A percentile compares a stretch with the other conserved stretches of the same genome.
These are phyloP conservation scores for Tuber calosporum DNA, from an alignment of 495 filamentous ascomycete genomes.

Conservation along the genomic window DNA sequence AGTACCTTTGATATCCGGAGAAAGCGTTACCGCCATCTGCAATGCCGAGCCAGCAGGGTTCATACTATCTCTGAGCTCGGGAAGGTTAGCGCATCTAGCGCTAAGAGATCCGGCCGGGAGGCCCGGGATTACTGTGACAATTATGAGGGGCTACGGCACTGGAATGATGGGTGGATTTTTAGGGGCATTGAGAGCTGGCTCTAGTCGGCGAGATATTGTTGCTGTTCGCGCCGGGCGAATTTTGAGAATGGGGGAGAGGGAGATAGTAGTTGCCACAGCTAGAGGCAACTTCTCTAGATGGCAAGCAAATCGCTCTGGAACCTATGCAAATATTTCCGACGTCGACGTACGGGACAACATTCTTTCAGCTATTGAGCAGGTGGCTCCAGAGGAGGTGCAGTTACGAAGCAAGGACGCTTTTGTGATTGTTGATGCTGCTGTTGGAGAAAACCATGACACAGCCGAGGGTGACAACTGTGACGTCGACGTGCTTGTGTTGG, in stretches of 20 bases:
- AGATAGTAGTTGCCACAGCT: constrained; percentile 67
- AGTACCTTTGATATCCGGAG: constrained; percentile 59
- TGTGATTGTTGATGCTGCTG: constrained; percentile 31
- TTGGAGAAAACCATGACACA: constrained; percentile 28
- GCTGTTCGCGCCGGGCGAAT: constrained; percentile 64
- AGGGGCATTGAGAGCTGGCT: constrained; percentile 58
- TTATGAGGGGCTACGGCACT: constrained; percentile 56
- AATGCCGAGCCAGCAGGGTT: constrained; percentile 82
- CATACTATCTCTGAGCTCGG: constrained; percentile 70
- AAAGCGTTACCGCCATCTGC: constrained; percentile 66
- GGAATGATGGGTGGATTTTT: constrained; percentile 73
- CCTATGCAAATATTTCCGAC: constrained; percentile 43
- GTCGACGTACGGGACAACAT: constrained; percentile 43
- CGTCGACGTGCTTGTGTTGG: constrained; percentile 35
- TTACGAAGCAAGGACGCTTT: constrained; percentile 34
- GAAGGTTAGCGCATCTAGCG: constrained; percentile 75
- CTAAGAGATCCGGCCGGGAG: constrained; percentile 79
- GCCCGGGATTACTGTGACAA: constrained; percentile 65
- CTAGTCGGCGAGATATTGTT: constrained; percentile 64
- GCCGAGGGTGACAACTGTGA: constrained; percentile 16
- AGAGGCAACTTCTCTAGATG: constrained; percentile 71
- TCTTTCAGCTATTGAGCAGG: constrained; percentile 41
- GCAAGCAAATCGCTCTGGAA: constrained; percentile 79
- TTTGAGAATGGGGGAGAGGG: constrained; percentile 70
- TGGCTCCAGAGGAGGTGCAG: constrained; percentile 21